phyloP scores from a whole-genome alignment of 2,329 filamentous ascomycete genomes.

The Penicillium sumatraense region DNA sequence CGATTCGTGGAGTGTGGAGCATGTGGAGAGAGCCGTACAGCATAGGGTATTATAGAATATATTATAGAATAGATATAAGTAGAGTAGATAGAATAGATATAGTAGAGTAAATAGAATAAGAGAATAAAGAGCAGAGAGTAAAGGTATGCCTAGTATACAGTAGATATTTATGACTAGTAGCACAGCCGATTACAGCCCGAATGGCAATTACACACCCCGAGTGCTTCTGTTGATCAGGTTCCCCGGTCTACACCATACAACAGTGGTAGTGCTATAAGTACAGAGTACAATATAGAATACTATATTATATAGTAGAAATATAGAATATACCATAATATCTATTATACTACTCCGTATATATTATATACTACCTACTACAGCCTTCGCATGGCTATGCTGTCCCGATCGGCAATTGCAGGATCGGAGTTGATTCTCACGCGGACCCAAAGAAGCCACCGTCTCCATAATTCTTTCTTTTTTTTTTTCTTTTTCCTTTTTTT shows the following conservation, averaged over 20 bases:
- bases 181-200: too few species aligned
- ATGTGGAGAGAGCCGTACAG: constrained; percentile 7
- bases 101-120: neutral
- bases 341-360: too few species aligned
- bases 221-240: too few species aligned
- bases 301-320: neutral
- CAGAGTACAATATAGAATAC: neutral
- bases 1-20: constrained; percentile 26
- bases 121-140: neutral
- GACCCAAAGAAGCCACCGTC: constrained; percentile 18
- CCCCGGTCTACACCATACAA: too few species aligned
- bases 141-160: neutral
- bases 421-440: constrained; percentile 9
- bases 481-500: neutral
- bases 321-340: neutral
- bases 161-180: too few species aligned
- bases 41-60: neutral
- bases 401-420: constrained; percentile 25
- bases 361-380: constrained; percentile 1
- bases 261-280: too few species aligned
- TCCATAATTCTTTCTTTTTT: neutral
- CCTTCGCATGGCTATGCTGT: constrained; percentile 8
- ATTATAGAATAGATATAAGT: neutral
- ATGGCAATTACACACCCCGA: too few species aligned
- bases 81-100: neutral